These are phyloP conservation scores for Jimgerdemannia flammicorona DNA, from an alignment of 192 early-diverging fungal species.

Conservation along the genomic window DNA sequence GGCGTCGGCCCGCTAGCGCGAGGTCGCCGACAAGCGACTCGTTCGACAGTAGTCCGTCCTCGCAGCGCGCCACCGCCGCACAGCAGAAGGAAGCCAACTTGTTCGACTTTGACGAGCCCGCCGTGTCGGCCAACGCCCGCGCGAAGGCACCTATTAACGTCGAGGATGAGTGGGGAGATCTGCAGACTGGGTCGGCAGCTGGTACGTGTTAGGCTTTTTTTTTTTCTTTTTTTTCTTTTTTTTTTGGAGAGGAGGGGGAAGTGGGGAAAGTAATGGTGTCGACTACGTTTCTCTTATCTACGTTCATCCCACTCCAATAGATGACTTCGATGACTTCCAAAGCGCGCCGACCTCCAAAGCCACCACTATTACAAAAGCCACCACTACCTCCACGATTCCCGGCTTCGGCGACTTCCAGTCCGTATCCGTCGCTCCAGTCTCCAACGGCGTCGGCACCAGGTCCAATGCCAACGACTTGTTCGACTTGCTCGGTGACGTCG, in stretches of 20 bases:
- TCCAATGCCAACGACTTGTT: conserved; percentile 24
- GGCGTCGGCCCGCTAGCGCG: conserved; percentile 24
- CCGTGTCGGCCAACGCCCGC: conserved; percentile 17
- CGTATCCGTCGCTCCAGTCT: conserved; percentile 2
- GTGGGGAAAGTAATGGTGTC: too few relatives aligned
- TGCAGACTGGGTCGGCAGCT: conserved; percentile 39
- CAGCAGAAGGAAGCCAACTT: conserved; percentile 52
- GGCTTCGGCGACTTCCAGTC: conserved; percentile 5
- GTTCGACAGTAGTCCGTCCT: conserved; percentile 14
- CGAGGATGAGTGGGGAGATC: conserved; percentile 82
- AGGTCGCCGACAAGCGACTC: conserved; percentile 21
- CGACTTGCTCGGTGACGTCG: conserved; percentile 28
- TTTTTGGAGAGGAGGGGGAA: too few relatives aligned
- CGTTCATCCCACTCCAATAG: too few relatives aligned
- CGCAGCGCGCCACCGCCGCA: not conserved
- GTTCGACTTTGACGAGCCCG: conserved; percentile 64
- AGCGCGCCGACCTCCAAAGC: conserved; percentile 36
- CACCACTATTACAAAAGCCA: conserved; percentile 1
- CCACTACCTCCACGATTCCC: too few relatives aligned
- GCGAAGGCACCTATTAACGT: conserved; percentile 12
- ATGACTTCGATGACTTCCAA: conserved; percentile 70
- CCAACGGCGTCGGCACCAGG: conserved; percentile 6
- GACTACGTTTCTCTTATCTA: too few relatives aligned
- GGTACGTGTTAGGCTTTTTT: conserved; percentile 5
- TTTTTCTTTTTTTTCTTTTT: not conserved